Evolutionary conservation across 352 stramenopile genomes (phyloP).

Genomic region (Phytophthora foliorum): DNA sequence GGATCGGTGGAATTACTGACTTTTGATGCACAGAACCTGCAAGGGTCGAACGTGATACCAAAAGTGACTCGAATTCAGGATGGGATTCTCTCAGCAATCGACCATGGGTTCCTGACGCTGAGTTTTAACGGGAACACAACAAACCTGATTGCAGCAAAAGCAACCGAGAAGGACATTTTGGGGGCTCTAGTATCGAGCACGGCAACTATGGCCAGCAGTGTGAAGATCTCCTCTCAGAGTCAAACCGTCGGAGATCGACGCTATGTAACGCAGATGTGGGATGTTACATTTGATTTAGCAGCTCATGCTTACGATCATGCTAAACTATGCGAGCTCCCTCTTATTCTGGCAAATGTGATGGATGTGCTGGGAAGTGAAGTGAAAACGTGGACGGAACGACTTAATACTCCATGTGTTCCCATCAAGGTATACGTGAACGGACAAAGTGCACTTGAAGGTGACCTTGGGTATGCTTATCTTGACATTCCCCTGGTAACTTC

Average conservation of each 20-base stretch:
- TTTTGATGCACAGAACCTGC: background rate
- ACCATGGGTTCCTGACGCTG: background rate
- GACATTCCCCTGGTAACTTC: constrained; percentile 37
- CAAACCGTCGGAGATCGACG: background rate
- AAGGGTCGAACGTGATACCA: background rate
- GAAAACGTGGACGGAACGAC: constrained; percentile 19
- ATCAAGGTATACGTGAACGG: constrained; percentile 40
- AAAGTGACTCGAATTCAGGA: background rate
- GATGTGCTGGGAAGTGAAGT: constrained; percentile 39
- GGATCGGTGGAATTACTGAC: background rate
- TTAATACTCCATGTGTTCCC: constrained; percentile 31
- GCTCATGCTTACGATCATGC: background rate
- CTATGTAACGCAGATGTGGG: background rate
- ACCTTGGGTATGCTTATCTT: constrained; percentile 32
- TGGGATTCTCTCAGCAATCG: background rate
- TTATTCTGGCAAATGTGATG: constrained; percentile 10
- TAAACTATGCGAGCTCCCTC: background rate
- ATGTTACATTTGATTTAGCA: background rate
- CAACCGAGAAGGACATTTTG: background rate
- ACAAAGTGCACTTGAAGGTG: constrained; percentile 24
- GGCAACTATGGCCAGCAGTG: background rate
- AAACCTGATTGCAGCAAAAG: background rate
- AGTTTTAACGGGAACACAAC: background rate
- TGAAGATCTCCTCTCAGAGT: background rate
- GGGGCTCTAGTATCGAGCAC: background rate